Percentiles rank a stretch among this genome's conserved stretches.
phyloP scores from a whole-genome alignment of 371 early-diverging fungal species.

The Capniomyces stellatus region DNA sequence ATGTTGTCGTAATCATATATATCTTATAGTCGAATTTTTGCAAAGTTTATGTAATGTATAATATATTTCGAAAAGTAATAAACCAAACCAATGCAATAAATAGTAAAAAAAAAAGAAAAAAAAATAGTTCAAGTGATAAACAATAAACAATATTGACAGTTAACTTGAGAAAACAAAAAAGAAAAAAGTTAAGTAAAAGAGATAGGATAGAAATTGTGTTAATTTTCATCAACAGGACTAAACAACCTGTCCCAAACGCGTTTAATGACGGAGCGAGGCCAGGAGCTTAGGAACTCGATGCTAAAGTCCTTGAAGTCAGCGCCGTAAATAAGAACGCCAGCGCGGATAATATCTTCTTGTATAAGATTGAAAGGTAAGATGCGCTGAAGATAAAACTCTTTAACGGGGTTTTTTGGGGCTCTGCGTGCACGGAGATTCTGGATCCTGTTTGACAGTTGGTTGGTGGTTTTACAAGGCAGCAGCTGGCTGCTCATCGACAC shows the following conservation, averaged over 20 bases:
- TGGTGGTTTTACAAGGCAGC: conserved; percentile 24
- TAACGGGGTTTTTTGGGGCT: conserved; percentile 20
- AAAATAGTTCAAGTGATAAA: no score
- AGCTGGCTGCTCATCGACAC: conserved; percentile 24
- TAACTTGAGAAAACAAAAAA: no score
- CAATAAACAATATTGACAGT: no score
- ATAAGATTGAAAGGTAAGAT: conserved; percentile 25
- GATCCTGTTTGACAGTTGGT: conserved; percentile 25
- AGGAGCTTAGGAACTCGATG: conserved; percentile 15
- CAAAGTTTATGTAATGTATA: no score
- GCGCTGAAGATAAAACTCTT: conserved; percentile 20
- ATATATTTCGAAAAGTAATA: no score
- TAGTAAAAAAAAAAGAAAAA: no score
- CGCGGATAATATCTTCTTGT: conserved; percentile 25
- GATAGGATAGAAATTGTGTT: background rate
- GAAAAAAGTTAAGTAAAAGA: background rate
- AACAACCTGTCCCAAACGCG: conserved; percentile 12
- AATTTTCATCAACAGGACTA: background rate
- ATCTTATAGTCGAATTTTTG: no score
- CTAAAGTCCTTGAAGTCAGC: conserved; percentile 20
- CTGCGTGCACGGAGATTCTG: conserved; percentile 23
- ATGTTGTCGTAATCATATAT: no score
- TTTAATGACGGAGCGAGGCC: conserved; percentile 22
- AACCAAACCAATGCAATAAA: no score
- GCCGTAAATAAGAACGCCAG: conserved; percentile 23